A percentile compares a stretch with the other conserved stretches of the same genome.
These are phyloP conservation scores for Penicillium psychrofluorescens DNA, from an alignment of 495 filamentous ascomycete genomes.

Conservation along the genomic window DNA sequence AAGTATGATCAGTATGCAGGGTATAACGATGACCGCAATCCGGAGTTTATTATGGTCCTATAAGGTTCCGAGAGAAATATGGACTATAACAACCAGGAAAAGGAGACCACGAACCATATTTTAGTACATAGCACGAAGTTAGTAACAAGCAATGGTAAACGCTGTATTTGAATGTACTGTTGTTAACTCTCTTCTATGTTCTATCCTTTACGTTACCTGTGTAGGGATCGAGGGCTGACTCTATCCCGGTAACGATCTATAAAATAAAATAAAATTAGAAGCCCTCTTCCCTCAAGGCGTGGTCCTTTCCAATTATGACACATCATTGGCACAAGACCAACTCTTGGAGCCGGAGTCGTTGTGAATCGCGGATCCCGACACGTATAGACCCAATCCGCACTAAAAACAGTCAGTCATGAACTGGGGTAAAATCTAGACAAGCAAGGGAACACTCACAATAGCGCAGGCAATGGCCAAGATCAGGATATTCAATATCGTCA, in stretches of 20 bases:
- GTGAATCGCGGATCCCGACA: conserved; percentile 31
- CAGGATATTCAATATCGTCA: conserved; percentile 27
- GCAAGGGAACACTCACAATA: conserved; percentile 20
- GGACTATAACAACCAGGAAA: neutral
- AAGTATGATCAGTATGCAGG: conserved; percentile 54
- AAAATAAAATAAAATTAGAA: no score
- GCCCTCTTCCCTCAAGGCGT: no score
- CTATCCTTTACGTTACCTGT: no score
- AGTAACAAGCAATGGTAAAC: no score
- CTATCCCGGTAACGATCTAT: no score
- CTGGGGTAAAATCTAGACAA: neutral
- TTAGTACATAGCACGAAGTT: no score
- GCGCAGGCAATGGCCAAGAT: conserved; percentile 26
- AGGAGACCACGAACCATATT: no score
- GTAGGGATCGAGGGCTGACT: no score
- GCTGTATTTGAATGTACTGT: no score
- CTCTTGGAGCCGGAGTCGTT: conserved; percentile 15
- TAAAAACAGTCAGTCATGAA: conserved; percentile 6
- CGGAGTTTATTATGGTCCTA: conserved; percentile 55
- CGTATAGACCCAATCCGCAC: conserved; percentile 35
- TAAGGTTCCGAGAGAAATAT: conserved; percentile 17
- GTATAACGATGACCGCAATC: conserved; percentile 59
- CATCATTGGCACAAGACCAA: conserved; percentile 34
- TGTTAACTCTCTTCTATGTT: no score
- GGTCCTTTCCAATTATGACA: conserved; percentile 1